Percentiles rank a stretch among this genome's conserved stretches.
Conservation (phyloP, 495 filamentous ascomycete species). For the Poronia punctata region DNA sequence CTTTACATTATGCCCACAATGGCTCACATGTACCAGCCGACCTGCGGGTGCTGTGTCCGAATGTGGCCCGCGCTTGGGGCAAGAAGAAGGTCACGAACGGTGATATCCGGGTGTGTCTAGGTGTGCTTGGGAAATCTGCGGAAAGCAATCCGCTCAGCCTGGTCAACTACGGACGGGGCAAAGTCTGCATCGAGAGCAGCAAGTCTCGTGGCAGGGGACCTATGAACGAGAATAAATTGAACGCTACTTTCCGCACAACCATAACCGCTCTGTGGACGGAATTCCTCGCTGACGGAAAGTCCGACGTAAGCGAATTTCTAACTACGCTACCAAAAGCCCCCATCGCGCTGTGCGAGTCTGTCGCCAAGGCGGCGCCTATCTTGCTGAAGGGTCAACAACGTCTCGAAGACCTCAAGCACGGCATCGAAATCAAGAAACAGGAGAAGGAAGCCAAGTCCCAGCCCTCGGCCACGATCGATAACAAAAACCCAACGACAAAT, state of each 20-base stretch:
- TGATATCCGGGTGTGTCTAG: conserved; percentile 53
- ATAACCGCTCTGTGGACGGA: conserved; percentile 43
- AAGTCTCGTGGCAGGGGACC: conserved; percentile 27
- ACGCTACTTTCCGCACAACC: conserved; percentile 44
- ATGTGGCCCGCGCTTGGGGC: conserved; percentile 53
- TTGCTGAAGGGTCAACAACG: conserved; percentile 53
- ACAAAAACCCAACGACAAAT: conserved; percentile 18
- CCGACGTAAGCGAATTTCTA: conserved; percentile 35
- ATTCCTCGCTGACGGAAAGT: conserved; percentile 11
- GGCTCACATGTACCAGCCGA: conserved; percentile 53
- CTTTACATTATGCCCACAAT: conserved; percentile 58
- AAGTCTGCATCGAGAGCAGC: conserved; percentile 39
- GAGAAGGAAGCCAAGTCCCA: conserved; percentile 16
- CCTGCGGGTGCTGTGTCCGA: conserved; percentile 46
- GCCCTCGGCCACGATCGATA: conserved; percentile 4
- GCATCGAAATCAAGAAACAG: conserved; percentile 39
- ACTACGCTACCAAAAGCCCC: conserved; percentile 47
- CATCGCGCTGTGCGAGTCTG: conserved; percentile 40
- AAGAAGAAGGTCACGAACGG: conserved; percentile 49
- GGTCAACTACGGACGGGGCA: conserved; percentile 52
- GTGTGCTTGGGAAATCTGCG: conserved; percentile 33
- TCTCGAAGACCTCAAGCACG: conserved; percentile 53
- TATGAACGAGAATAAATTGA: conserved; percentile 50
- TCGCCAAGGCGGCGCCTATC: conserved; percentile 35
- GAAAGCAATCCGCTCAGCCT: conserved; percentile 35